Conservation (phyloP, 1,284 basidiomycete species). For the Ustilago shanxiensis region DNA sequence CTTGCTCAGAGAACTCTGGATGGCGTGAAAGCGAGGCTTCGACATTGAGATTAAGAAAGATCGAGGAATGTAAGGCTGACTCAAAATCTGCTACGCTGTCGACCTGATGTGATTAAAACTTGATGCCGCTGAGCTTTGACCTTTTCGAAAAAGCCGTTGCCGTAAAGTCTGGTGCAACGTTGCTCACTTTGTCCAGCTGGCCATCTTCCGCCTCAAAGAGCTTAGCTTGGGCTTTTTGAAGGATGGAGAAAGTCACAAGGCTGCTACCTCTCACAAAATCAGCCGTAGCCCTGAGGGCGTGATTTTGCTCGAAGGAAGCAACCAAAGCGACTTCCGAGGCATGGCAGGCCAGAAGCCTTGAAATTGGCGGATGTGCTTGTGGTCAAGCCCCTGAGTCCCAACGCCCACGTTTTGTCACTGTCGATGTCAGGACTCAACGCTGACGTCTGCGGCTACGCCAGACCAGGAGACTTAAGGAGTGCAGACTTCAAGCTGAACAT, state of each 20-base stretch:
- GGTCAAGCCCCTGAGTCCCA: background rate
- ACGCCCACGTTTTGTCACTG: background rate
- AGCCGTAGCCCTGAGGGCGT: too few relatives aligned
- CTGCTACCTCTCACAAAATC: background rate
- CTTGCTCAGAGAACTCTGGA: too few relatives aligned
- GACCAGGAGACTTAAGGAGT: background rate
- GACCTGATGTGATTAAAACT: background rate
- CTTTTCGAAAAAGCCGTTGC: background rate
- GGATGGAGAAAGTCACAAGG: background rate
- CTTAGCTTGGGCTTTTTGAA: too few relatives aligned
- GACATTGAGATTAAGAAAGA: too few relatives aligned
- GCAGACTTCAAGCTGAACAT: background rate
- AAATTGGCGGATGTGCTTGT: background rate
- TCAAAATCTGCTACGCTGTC: background rate
- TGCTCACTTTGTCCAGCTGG: background rate
- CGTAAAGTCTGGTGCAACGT: background rate
- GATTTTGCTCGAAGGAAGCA: too few relatives aligned
- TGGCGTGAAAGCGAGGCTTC: too few relatives aligned
- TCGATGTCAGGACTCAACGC: background rate
- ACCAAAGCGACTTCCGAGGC: too few relatives aligned
- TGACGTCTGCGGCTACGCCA: background rate
- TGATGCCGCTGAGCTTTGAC: background rate
- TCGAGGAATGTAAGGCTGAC: slow-evolving; percentile 2
- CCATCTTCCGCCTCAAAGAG: too few relatives aligned
- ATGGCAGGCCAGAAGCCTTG: background rate